Percentiles rank a stretch among this genome's conserved stretches.
These are phyloP conservation scores for Sungouiozyma ichnusensis DNA, from an alignment of 805 yeast species.

Conservation along the genomic window DNA sequence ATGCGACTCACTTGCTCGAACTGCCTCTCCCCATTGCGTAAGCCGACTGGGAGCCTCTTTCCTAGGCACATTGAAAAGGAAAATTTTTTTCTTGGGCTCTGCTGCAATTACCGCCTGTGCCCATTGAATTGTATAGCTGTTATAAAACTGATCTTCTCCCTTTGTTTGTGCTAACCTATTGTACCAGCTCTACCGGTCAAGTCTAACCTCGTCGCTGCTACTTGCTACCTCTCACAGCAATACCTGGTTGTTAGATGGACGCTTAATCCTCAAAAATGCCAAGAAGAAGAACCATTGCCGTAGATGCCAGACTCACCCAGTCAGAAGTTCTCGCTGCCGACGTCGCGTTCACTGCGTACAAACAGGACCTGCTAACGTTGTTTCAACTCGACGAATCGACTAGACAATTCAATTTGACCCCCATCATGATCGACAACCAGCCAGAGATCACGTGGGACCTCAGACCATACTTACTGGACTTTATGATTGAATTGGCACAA, in stretches of 20 bases:
- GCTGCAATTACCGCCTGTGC: too few relatives aligned
- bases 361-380: constrained; percentile 32
- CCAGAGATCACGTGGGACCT: constrained; percentile 76
- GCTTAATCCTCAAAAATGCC: not conserved
- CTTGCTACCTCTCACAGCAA: too few relatives aligned
- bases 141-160: too few relatives aligned
- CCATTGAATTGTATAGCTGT: too few relatives aligned
- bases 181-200: too few relatives aligned
- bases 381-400: constrained; percentile 31
- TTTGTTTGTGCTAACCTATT: too few relatives aligned
- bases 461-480: constrained; percentile 78
- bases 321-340: constrained; percentile 37
- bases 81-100: too few relatives aligned
- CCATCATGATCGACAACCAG: constrained; percentile 66
- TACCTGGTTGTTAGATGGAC: not conserved
- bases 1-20: too few relatives aligned
- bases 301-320: constrained; percentile 36
- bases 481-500: constrained; percentile 83
- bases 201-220: too few relatives aligned
- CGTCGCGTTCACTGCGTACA: constrained; percentile 33
- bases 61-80: too few relatives aligned
- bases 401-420: constrained; percentile 18
- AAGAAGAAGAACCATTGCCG: constrained; percentile 10
- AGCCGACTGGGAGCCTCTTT: too few relatives aligned
- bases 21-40: too few relatives aligned